Base-by-base conservation (phyloP, 2,329 filamentous ascomycete genomes). In the Akanthomyces lecanii region DNA sequence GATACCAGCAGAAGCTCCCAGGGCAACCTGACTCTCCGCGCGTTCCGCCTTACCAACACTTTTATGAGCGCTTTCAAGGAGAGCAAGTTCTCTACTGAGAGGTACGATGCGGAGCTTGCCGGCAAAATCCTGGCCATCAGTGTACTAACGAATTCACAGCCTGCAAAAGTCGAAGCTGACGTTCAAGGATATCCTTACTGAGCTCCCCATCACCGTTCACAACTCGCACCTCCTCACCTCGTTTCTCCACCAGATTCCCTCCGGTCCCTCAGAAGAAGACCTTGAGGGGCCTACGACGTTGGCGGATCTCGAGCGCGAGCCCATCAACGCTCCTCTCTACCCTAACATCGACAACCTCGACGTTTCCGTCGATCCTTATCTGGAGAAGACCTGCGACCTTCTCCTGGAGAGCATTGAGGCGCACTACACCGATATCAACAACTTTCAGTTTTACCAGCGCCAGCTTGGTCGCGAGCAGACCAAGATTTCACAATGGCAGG, bases 401-500 rank as follows among this genome's bases (percentile, higher is more conserved):
- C 86, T 99, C 63, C 87, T 98, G 66, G 95, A 99, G 74, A 92
- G 90, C 82, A 97, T 99, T 76, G 95, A 99, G 82, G 89, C 90
- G 62, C 95, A 99, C 82, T 95, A 98, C 81, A 97, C 93, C 65
- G 95, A 99, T 79, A 89, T 96, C 76, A 98, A 98, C 87, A 99
- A 99, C 85, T 95, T 96, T 82, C 93, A 97, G 78, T 87, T 85
- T 85, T 97, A 97, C 82, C 92, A 97, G 81, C 87, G 95, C 72
- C 92, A 96, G 73, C 84, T 98, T 63, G 89, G 89, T 61, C 91
- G 95, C 70, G 95, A 99, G 81, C 95, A 99, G 81, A 81, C 90
- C 72, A 99, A 98, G 86, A 97, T 99, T 71, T 88, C 91, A 62
- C 89, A 92, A 68, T 99, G 95, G 95, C 94, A 98, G 80, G 81